These are phyloP conservation scores for Saccharomyces hybrid DNA, from an alignment of 1,139 yeast genomes.

Conservation along the genomic window DNA sequence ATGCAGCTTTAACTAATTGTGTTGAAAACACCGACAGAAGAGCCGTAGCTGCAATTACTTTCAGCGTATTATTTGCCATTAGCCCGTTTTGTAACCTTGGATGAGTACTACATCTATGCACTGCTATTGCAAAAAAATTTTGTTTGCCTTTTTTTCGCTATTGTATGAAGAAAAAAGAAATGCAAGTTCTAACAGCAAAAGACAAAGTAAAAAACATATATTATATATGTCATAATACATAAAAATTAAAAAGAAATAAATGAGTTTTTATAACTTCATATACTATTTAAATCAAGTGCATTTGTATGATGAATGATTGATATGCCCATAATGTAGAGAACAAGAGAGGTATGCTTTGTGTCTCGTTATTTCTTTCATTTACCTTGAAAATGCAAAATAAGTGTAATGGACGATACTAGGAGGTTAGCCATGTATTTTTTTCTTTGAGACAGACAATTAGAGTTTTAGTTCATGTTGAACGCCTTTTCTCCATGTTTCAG, in stretches of 20 bases:
- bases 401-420: not conserved
- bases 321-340: not conserved
- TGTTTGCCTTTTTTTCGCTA: not conserved
- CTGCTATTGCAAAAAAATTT: not conserved
- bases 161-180: not conserved
- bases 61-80: constrained; percentile 23
- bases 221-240: not conserved
- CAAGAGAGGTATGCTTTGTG: not conserved
- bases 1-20: constrained; percentile 22
- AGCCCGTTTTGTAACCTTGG: not conserved
- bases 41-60: constrained; percentile 25
- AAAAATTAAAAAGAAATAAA: not conserved
- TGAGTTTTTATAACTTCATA: not conserved
- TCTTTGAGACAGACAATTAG: not conserved
- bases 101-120: not conserved
- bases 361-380: not conserved
- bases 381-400: not conserved
- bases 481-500: constrained; percentile 70
- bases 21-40: constrained; percentile 23
- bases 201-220: not conserved
- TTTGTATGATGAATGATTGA: not conserved
- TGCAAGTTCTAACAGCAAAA: not conserved
- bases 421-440: not conserved
- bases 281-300: not conserved
- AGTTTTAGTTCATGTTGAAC: constrained; percentile 31